These are phyloP conservation scores for Stagonosporopsis chrysanthemi DNA, from an alignment of 2,329 filamentous ascomycete species.

Conservation along the genomic window DNA sequence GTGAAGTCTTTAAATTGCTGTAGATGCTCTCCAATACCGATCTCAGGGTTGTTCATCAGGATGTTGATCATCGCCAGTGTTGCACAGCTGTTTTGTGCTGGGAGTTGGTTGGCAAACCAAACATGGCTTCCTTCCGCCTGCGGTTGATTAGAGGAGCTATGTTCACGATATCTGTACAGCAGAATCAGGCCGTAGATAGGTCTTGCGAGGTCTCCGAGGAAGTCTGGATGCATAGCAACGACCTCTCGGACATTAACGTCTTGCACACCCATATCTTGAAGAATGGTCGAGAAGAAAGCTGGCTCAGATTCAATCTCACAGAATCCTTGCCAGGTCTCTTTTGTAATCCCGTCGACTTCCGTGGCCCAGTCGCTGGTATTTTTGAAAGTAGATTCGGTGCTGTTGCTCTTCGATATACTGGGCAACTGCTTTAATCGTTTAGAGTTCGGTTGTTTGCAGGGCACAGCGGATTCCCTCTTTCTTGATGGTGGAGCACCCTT, in stretches of 20 bases:
- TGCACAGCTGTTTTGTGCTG: slow-evolving; percentile 76
- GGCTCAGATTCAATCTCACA: slow-evolving; percentile 90
- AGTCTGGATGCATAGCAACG: slow-evolving; percentile 68
- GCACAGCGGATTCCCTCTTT: not conserved
- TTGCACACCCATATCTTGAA: slow-evolving; percentile 78
- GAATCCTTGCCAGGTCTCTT: slow-evolving; percentile 71
- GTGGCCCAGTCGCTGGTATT: slow-evolving; percentile 30
- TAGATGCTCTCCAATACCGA: slow-evolving; percentile 75
- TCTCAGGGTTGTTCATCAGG: slow-evolving; percentile 75
- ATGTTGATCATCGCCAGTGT: slow-evolving; percentile 94
- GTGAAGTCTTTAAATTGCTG: slow-evolving; percentile 77
- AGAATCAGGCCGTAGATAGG: slow-evolving; percentile 83
- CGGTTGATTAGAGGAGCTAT: slow-evolving; percentile 57
- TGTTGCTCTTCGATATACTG: not conserved
- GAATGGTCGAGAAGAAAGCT: slow-evolving; percentile 83
- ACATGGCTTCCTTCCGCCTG: slow-evolving; percentile 69
- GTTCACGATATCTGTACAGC: slow-evolving; percentile 74
- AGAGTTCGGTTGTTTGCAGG: not conserved
- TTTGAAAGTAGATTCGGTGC: not conserved
- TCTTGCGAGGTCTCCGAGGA: slow-evolving; percentile 39
- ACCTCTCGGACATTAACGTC: slow-evolving; percentile 80
- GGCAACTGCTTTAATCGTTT: slow-evolving; percentile 4
- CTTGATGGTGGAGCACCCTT: not conserved
- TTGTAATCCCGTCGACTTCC: slow-evolving; percentile 49
- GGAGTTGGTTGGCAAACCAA: slow-evolving; percentile 94